A percentile compares a stretch with the other conserved stretches of the same genome.
These are phyloP conservation scores for Candida golubevii DNA, from an alignment of 805 yeast genomes.

Conservation along the genomic window DNA sequence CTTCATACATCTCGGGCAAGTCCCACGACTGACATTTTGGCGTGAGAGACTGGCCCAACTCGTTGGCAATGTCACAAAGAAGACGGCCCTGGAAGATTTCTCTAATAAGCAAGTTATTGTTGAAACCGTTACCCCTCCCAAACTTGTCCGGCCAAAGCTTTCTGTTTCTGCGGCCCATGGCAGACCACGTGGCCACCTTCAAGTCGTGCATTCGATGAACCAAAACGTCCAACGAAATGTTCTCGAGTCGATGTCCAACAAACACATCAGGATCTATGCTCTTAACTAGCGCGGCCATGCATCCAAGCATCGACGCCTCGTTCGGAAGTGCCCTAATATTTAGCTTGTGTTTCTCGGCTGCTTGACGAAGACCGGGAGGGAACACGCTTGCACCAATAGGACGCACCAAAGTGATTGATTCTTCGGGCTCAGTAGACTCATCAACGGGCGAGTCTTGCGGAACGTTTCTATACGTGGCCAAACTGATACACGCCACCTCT, in stretches of 20 bases:
- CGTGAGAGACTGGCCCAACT: constrained; percentile 89
- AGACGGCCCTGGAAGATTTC: constrained; percentile 82
- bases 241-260: constrained; percentile 83
- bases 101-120: constrained; percentile 53
- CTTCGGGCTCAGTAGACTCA: constrained; percentile 56
- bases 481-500: constrained; percentile 80
- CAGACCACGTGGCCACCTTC: constrained; percentile 70
- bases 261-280: constrained; percentile 86
- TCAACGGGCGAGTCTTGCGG: constrained; percentile 74
- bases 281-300: constrained; percentile 68
- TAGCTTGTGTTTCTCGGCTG: constrained; percentile 53
- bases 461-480: constrained; percentile 64
- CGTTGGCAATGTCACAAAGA: constrained; percentile 89
- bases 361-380: constrained; percentile 71
- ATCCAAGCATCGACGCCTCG: constrained; percentile 70
- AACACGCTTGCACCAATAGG: constrained; percentile 63
- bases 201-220: constrained; percentile 76
- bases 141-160: constrained; percentile 74
- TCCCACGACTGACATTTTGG: constrained; percentile 94
- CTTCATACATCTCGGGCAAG: constrained; percentile 81
- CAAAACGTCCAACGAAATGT: constrained; percentile 70
- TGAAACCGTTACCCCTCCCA: constrained; percentile 48
- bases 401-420: constrained; percentile 67
- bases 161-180: constrained; percentile 77
- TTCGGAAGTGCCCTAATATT: constrained; percentile 57